phyloP scores from a whole-genome alignment of 495 filamentous ascomycete genomes.

The Penicillium crystallinum region DNA sequence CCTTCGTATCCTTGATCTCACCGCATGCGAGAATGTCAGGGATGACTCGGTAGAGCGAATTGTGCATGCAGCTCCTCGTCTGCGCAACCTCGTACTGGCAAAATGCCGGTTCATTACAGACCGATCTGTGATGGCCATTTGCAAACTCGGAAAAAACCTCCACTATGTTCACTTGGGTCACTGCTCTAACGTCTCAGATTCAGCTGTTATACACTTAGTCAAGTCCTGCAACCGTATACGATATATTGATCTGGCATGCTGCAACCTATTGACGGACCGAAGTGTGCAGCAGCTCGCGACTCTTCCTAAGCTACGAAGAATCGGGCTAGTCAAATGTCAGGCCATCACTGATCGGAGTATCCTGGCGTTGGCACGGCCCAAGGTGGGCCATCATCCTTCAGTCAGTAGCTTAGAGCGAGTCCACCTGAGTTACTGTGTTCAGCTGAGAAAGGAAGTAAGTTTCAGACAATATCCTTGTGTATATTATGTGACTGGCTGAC shows the following conservation, averaged over 20 bases:
- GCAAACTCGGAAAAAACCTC: slow-evolving; percentile 86
- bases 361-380: slow-evolving; percentile 65
- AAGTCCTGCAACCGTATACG: slow-evolving; percentile 86
- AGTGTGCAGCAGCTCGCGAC: slow-evolving; percentile 81
- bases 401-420: slow-evolving; percentile 77
- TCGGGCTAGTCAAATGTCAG: slow-evolving; percentile 91
- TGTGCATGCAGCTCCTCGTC: slow-evolving; percentile 74
- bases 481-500: slow-evolving; percentile 12
- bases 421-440: slow-evolving; percentile 92
- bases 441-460: slow-evolving; percentile 72
- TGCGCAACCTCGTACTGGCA: slow-evolving; percentile 87
- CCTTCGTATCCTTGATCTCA: slow-evolving; percentile 90
- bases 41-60: slow-evolving; percentile 86
- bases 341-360: slow-evolving; percentile 88
- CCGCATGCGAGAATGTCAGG: slow-evolving; percentile 73
- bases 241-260: slow-evolving; percentile 97
- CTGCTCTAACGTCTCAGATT: slow-evolving; percentile 84
- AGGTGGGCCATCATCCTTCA: slow-evolving; percentile 41
- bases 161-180: slow-evolving; percentile 96
- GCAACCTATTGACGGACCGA: slow-evolving; percentile 77
- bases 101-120: slow-evolving; percentile 94
- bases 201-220: slow-evolving; percentile 75
- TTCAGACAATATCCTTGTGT: neutral
- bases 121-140: slow-evolving; percentile 78
- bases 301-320: slow-evolving; percentile 87